Percentiles rank a stretch among this genome's conserved stretches.
phyloP scores from a whole-genome alignment of 768 basidiomycete genomes.

The Hygrocybe coccinea region DNA sequence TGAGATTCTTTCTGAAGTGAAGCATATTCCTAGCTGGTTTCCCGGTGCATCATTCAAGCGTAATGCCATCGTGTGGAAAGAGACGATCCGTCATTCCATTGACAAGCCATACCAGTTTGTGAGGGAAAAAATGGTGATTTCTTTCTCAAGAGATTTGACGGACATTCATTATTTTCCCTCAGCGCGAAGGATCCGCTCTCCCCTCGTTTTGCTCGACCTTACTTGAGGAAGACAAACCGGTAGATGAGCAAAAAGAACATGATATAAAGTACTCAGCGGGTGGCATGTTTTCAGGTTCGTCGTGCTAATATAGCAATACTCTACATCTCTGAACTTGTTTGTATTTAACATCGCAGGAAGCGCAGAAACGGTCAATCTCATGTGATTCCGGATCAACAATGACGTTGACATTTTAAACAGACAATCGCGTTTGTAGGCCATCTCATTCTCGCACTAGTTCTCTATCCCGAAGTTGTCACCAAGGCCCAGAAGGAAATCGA shows the following conservation, averaged over 20 bases:
- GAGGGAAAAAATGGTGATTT: slow-evolving; percentile 51
- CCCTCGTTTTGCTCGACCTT: slow-evolving; percentile 18
- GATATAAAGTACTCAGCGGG: not conserved
- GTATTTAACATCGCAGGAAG: slow-evolving; percentile 60
- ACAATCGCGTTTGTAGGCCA: slow-evolving; percentile 55
- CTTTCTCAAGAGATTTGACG: slow-evolving; percentile 1
- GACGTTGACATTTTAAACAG: slow-evolving; percentile 22
- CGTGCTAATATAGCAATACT: not conserved
- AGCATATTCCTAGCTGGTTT: slow-evolving; percentile 57
- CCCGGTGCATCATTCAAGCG: slow-evolving; percentile 59
- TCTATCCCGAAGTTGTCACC: no score
- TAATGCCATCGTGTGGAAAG: no score
- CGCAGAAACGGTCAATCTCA: slow-evolving; percentile 49
- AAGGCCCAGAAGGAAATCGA: slow-evolving; percentile 58
- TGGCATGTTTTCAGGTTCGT: not conserved
- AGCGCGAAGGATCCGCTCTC: slow-evolving; percentile 40
- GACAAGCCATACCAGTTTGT: slow-evolving; percentile 59
- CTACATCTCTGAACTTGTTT: slow-evolving; percentile 70
- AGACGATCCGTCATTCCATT: slow-evolving; percentile 58
- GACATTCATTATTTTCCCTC: not conserved
- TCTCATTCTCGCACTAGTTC: no score
- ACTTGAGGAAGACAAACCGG: slow-evolving; percentile 46
- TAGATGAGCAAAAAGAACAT: slow-evolving; percentile 37
- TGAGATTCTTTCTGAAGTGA: slow-evolving; percentile 29
- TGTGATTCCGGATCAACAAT: not conserved